These are phyloP conservation scores for Aspergillus bertholletiae DNA, from an alignment of 495 filamentous ascomycete genomes.

Conservation along the genomic window DNA sequence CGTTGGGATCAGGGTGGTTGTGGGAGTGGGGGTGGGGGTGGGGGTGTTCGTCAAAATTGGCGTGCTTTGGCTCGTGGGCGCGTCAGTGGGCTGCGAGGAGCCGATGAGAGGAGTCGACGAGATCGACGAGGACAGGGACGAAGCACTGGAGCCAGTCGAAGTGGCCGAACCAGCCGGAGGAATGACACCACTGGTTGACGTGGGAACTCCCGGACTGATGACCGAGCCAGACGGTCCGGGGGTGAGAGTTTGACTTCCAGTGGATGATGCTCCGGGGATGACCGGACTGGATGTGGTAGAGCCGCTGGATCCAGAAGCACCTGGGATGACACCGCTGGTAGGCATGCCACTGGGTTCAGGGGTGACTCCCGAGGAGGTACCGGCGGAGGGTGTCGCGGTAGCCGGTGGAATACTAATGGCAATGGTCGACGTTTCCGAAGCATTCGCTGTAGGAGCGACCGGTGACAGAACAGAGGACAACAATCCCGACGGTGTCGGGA, in stretches of 20 bases:
- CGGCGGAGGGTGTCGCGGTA: not conserved
- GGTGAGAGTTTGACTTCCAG: not conserved
- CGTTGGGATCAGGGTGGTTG: conserved; percentile 8
- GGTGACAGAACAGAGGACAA: not conserved
- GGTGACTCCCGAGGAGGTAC: not conserved
- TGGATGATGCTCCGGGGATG: not conserved
- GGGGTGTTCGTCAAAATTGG: not conserved
- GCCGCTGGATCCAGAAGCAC: not conserved
- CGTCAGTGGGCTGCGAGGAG: not conserved
- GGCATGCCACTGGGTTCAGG: not conserved
- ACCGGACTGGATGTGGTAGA: not conserved
- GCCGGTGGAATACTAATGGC: not conserved
- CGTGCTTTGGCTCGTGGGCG: not conserved
- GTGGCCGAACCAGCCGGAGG: not conserved
- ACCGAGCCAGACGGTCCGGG: not conserved
- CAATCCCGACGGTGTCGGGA: not conserved
- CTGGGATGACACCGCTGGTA: not conserved
- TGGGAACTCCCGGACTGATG: not conserved
- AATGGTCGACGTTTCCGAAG: not conserved
- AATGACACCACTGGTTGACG: not conserved
- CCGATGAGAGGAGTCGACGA: not conserved
- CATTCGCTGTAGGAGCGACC: not conserved
- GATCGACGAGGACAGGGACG: not conserved
- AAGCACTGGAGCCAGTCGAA: not conserved
- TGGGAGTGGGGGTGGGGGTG: conserved; percentile 11